Evolutionary conservation across 306 rosid genomes (phyloP), one percentile per base, ranked within the genome.

Genomic region (Corylus avellana): DNA sequence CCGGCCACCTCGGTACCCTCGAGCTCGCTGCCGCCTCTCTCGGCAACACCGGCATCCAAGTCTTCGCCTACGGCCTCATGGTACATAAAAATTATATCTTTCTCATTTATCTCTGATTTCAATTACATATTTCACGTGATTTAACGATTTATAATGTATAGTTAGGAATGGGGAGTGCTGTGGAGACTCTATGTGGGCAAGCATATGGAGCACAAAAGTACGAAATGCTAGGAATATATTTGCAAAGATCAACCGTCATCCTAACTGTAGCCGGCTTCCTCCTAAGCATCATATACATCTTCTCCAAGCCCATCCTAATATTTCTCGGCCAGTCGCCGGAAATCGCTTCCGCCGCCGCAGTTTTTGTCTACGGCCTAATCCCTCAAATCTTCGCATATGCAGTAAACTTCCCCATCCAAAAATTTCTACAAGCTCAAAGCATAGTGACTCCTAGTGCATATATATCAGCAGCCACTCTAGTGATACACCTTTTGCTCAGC

Each of bases 81-180:
- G 93, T 90, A 77, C 8, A 32, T 32, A 32, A 32, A 32, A 32
- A 32, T 32, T 32, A 32, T 32, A 3, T 32, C 35, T 32, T 32
- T 32, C 2, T 32, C 3, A 32, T 32, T 2, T 32, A 32, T 32
- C 35, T 32, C 3, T 32, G 0, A 3, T 32, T 1, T 32, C 35
- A 32, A 32, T 32, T 32, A 32, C 2, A 32, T 32, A 32, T 32
- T 32, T 32, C 2, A 32, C 0, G 35, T 32, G 35, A 32, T 32
- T 32, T 32, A 32, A 32, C 3, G 35, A 3, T 32, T 32, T 32
- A 2, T 32, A 32, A 32, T 2, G 2, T 32, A 32, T 32, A 32
- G 35, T 79, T 91, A 35, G 98, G 98, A 0, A 91, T 93, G 98
- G 98, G 98, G 18, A 93, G 98, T 62, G 98, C 98, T 0, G 98